phyloP scores from a whole-genome alignment of 768 basidiomycete species.

The Solioccasus polychromus region DNA sequence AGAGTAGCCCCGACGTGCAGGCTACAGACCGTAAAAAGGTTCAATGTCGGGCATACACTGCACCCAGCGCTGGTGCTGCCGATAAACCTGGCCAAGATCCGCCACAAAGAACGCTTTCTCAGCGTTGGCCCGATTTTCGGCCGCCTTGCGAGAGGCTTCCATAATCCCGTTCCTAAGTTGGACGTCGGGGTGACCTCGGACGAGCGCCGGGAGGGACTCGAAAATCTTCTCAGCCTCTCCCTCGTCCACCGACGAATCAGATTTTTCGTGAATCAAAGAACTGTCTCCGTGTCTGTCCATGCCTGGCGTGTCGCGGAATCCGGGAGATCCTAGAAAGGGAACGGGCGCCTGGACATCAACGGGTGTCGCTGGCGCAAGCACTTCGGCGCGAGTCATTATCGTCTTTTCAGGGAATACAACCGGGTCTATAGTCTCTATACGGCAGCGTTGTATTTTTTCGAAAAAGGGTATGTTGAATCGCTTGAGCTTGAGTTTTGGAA shows the following conservation, averaged over 20 bases:
- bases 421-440: conserved; percentile 24
- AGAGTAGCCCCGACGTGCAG: conserved; percentile 16
- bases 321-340: conserved; percentile 28
- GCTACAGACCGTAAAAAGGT: conserved; percentile 82
- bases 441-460: conserved; percentile 24
- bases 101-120: conserved; percentile 97
- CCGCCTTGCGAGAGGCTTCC: conserved; percentile 50
- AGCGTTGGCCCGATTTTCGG: conserved; percentile 61
- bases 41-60: conserved; percentile 77
- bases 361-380: conserved; percentile 36
- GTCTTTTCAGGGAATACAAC: conserved; percentile 24
- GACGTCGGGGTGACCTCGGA: conserved; percentile 65
- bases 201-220: conserved; percentile 63
- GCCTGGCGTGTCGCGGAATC: conserved; percentile 22
- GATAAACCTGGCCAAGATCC: conserved; percentile 85
- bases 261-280: conserved; percentile 40
- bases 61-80: conserved; percentile 82
- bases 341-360: conserved; percentile 28
- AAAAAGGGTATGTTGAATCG: conserved; percentile 23
- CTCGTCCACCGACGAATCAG: conserved; percentile 39
- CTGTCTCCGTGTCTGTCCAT: conserved; percentile 8
- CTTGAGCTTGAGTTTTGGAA: conserved; percentile 27
- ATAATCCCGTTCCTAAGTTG: conserved; percentile 80
- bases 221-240: conserved; percentile 47
- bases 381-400: conserved; percentile 58